These are phyloP conservation scores for Russula sp. DNA, from an alignment of 768 basidiomycete species.

Conservation along the genomic window DNA sequence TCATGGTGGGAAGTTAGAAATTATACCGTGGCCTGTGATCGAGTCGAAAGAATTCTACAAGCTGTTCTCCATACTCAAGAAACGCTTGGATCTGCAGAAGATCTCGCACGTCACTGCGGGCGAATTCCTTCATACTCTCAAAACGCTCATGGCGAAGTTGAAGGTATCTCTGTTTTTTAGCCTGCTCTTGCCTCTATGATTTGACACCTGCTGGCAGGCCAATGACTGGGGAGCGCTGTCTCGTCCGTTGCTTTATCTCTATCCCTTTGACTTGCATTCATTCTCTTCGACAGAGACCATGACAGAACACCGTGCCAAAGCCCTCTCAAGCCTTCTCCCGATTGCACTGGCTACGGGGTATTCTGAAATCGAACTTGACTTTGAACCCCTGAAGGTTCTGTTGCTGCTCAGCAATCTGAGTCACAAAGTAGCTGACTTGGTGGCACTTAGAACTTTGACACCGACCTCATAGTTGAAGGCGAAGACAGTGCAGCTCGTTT, in stretches of 20 bases:
- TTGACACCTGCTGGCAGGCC: slow-evolving; percentile 31
- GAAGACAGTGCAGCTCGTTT: slow-evolving; percentile 34
- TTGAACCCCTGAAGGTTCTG: slow-evolving; percentile 44
- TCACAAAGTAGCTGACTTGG: background rate
- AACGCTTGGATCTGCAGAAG: slow-evolving; percentile 39
- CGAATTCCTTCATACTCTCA: slow-evolving; percentile 33
- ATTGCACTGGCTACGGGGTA: slow-evolving; percentile 43
- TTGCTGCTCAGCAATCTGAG: background rate
- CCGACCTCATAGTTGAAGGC: slow-evolving; percentile 34
- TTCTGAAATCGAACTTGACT: slow-evolving; percentile 37
- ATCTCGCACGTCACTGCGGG: slow-evolving; percentile 45
- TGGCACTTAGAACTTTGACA: slow-evolving; percentile 43
- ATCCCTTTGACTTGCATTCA: background rate
- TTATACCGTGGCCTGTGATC: slow-evolving; percentile 62
- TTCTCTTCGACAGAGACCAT: slow-evolving; percentile 35
- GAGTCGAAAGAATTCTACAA: slow-evolving; percentile 53
- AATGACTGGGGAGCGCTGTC: slow-evolving; percentile 65
- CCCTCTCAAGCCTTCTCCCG: slow-evolving; percentile 35
- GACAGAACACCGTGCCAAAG: slow-evolving; percentile 37
- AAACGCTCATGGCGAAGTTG: slow-evolving; percentile 14
- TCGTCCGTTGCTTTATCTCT: slow-evolving; percentile 33
- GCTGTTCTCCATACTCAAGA: slow-evolving; percentile 41
- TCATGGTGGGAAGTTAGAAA: slow-evolving; percentile 46
- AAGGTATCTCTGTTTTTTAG: background rate
- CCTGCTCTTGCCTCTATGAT: background rate